Percentiles rank a stretch among this genome's conserved stretches.
phyloP scores from a whole-genome alignment of 345 rosid species.

The Populus ilicifolia region DNA sequence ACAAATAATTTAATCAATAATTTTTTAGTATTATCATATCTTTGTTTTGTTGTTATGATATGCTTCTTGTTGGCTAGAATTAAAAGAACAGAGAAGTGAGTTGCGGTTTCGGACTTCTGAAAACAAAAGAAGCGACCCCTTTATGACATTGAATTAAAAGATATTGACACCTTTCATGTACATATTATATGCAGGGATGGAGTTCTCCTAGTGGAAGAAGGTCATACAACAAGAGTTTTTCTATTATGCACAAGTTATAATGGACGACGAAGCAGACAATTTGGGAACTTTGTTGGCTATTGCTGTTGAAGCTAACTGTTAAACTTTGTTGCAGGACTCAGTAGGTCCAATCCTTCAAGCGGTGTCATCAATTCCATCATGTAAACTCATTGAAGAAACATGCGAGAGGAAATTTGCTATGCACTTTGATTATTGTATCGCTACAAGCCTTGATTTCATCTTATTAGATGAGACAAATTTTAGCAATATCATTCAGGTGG shows the following conservation, averaged over 20 bases:
- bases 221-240: constrained; percentile 75
- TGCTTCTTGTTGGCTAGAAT: constrained; percentile 47
- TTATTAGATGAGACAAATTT: constrained; percentile 67
- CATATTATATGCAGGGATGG: constrained; percentile 98
- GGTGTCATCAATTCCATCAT: constrained; percentile 73
- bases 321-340: constrained; percentile 97
- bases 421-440: constrained; percentile 91
- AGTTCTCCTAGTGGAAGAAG: constrained; percentile 83
- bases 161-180: constrained; percentile 87
- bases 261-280: constrained; percentile 91
- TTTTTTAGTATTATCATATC: constrained; percentile 3
- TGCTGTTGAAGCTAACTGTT: constrained; percentile 62
- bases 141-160: constrained; percentile 40
- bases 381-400: constrained; percentile 85
- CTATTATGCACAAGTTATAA: constrained; percentile 90
- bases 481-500: constrained; percentile 75
- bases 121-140: constrained; percentile 65
- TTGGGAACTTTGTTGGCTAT: constrained; percentile 53
- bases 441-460: constrained; percentile 74
- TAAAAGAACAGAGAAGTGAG: constrained; percentile 62
- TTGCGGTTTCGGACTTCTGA: constrained; percentile 63
- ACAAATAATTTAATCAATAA: constrained; percentile 7
- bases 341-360: constrained; percentile 79
- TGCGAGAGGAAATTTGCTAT: constrained; percentile 78
- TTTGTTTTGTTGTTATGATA: constrained; percentile 18